phyloP scores from a whole-genome alignment of 768 basidiomycete genomes.

The Serendipita vermifera region DNA sequence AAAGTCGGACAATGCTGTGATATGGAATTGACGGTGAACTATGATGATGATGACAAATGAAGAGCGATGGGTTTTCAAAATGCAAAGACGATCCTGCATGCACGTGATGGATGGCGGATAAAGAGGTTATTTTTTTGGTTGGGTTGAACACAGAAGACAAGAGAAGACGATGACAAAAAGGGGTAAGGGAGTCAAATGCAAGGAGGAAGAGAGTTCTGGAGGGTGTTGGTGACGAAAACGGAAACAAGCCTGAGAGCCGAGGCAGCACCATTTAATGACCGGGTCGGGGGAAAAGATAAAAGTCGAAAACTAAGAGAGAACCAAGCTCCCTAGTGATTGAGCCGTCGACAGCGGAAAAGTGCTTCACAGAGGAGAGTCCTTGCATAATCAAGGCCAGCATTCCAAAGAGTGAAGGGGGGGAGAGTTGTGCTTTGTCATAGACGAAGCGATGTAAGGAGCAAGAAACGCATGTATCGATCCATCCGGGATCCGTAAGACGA shows the following conservation, averaged over 20 bases:
- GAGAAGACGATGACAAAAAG: too few species aligned
- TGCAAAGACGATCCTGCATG: too few species aligned
- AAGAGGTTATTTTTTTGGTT: too few species aligned
- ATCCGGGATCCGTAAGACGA: slow-evolving; percentile 9
- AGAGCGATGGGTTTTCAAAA: too few species aligned
- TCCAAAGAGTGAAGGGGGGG: background rate
- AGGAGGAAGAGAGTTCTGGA: too few species aligned
- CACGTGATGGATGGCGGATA: too few species aligned
- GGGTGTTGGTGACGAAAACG: too few species aligned
- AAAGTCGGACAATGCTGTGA: too few species aligned
- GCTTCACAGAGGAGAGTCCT: slow-evolving; percentile 5
- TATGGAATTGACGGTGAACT: too few species aligned
- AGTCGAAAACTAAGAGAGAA: background rate
- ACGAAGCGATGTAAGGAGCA: background rate
- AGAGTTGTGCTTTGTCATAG: background rate
- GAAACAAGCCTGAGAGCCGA: slow-evolving; percentile 8
- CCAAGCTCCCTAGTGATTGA: background rate
- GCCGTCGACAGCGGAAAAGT: background rate
- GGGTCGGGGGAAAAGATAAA: background rate
- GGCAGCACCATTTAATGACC: slow-evolving; percentile 8
- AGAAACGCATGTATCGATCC: background rate
- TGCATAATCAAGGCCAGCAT: background rate
- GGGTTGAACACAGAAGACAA: too few species aligned
- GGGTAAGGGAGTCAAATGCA: too few species aligned
- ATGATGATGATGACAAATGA: too few species aligned